Base-by-base conservation (phyloP, 257 asterid genomes). In the Lycium barbarum region DNA sequence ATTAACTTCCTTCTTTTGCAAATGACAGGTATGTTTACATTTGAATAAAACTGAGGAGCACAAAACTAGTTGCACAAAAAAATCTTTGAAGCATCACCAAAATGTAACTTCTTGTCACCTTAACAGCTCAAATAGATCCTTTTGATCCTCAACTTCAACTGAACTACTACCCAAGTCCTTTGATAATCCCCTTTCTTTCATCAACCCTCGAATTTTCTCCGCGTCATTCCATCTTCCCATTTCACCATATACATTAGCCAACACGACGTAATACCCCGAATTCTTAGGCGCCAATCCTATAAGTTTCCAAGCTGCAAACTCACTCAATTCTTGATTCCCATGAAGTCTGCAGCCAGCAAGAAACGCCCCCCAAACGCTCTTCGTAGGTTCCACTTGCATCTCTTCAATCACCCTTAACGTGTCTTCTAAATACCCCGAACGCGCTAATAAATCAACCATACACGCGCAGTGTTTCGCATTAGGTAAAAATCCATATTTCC, bases 331-430 rank as follows among this genome's bases (percentile, higher is more conserved):
- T 47, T 68, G 82, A 79, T 90, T 84, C 3, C 88, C 93, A 9
- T 92, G 91, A 54, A 91, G 87, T 70, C 92, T 88, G 81, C 94
- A 87, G 51, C 93, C 93, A 53, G 88, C 85, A 63, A 93, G 91
- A 86, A 95, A 85, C 2, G 94, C 93, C 18, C 98, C 98, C 97
- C 96, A 95, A 11, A 91, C 87, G 80, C 90, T 88, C 86, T 71
- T 91, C 70, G 91, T 91, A 26, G 92, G 90, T 84, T 88, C 88
- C 79, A 90, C 86, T 1, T 93, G 96, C 95, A 93, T 93, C 76
- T 88, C 91, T 7, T 57, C 47, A 26, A 91, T 92, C 85, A 92
- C 38, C 55, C 86, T 82, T 15, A 79, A 33, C 0, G 96, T 93
- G 40, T 92, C 98, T 33, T 91, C 93, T 49, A 91, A 79, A 81